Evolutionary conservation across 768 basidiomycete species (phyloP), one percentile per base, ranked within the genome.

Genomic region (Calvatia gigantea): DNA sequence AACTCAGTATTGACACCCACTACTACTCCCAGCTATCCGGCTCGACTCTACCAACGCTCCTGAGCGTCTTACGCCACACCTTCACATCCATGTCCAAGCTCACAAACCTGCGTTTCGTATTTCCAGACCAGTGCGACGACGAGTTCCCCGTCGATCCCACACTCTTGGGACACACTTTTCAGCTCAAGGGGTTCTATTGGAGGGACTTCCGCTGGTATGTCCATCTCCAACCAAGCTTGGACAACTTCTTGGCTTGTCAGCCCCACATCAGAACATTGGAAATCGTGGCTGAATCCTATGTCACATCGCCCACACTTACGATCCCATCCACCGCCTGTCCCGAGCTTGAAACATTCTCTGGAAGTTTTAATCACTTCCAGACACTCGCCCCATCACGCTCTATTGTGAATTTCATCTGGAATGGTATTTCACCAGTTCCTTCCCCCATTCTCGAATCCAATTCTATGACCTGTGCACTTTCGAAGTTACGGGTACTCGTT

Each of bases 151-250:
- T 41, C 8, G 50, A 41, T 29, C 37, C 50, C 11, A 19, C 35
- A 15, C 50, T 51, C 11, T 23, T 51, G 3, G 37, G 27, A 5
- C 50, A 51, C 12, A 9, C 25, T n/a, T 51, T 51, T 29, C 37
- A 51, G 28, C n/a, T 51, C 28, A 28, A 39, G 14, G 50, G 31
- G 21, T 39, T 51, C 6, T 51, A 38, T 11, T 51, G 50, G 50
- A 51, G 50, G 25, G 50, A 51, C 19, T 51, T 51, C 50, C 50
- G 50, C n/a, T 51, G 50, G 50, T 51, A 51, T 51, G 28, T 51
- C 25, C 23, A 14, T n/a, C 6, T 39, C 19, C 15, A 39, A 29
- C 25, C 50, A 5, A 37, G 29, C 9, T 38, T 51, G 11, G 38
- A 39, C 21, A 29, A 51, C 8, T 29, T 51, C 37, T 27, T 51